A percentile compares a stretch with the other conserved stretches of the same genome.
These are phyloP conservation scores for Cercospora zeina DNA, from an alignment of 2,329 filamentous ascomycete genomes.

Conservation along the genomic window DNA sequence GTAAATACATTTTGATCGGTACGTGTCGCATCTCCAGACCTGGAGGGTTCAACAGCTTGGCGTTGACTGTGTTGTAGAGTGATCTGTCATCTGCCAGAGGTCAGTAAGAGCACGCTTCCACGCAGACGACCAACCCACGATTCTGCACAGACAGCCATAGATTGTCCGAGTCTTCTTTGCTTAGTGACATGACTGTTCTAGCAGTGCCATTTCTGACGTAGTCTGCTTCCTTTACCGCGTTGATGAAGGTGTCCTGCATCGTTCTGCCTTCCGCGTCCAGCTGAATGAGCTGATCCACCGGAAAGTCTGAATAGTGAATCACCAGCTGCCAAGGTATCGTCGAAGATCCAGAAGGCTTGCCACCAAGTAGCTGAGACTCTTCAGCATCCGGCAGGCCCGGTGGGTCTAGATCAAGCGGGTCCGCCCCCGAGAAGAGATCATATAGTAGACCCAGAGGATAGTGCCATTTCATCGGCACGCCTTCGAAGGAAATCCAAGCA, in stretches of 20 bases:
- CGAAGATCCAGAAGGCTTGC: constrained; percentile 1
- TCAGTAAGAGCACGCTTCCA: constrained; percentile 8
- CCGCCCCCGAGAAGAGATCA: constrained; percentile 65
- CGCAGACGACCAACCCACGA: constrained; percentile 51
- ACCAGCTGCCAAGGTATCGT: constrained; percentile 63
- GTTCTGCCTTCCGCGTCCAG: constrained; percentile 57
- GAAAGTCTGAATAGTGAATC: constrained; percentile 62
- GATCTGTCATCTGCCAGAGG: constrained; percentile 64
- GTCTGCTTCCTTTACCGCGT: constrained; percentile 76
- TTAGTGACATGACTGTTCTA: constrained; percentile 85
- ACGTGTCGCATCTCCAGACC: constrained; percentile 75
- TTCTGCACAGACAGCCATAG: constrained; percentile 80
- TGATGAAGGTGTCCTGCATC: constrained; percentile 66
- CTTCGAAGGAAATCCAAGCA: constrained; percentile 67
- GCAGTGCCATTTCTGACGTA: constrained; percentile 85
- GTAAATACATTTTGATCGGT: constrained; percentile 84
- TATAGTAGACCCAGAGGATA: constrained; percentile 68
- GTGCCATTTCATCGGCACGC: constrained; percentile 70
- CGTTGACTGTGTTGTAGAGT: constrained; percentile 72
- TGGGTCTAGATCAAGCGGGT: constrained; percentile 44
- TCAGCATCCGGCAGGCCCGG: constrained; percentile 6
- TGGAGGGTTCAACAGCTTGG: constrained; percentile 70
- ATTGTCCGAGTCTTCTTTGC: constrained; percentile 76
- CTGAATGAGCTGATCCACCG: constrained; percentile 58
- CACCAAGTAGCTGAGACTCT: constrained; percentile 21